These are phyloP conservation scores for Phytophthora kernoviae DNA, from an alignment of 352 stramenopile species.

Conservation along the genomic window DNA sequence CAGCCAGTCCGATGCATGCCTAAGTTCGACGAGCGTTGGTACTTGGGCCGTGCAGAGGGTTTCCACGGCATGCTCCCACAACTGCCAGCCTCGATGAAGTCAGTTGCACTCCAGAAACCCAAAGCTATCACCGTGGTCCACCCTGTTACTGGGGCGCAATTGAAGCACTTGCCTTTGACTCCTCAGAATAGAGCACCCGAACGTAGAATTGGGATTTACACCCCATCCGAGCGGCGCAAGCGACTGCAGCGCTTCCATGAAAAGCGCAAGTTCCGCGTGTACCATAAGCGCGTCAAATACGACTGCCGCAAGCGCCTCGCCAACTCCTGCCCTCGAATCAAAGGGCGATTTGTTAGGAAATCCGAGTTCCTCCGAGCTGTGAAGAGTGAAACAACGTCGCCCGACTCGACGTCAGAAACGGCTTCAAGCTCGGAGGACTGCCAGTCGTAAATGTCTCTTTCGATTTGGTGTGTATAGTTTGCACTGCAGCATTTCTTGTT, in stretches of 20 bases:
- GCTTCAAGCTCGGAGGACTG: slow-evolving; percentile 12
- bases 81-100: slow-evolving; percentile 6
- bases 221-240: slow-evolving; percentile 49
- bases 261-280: slow-evolving; percentile 77
- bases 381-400: slow-evolving; percentile 8
- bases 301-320: slow-evolving; percentile 70
- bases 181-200: slow-evolving; percentile 1
- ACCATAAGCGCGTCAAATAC: slow-evolving; percentile 78
- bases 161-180: slow-evolving; percentile 6
- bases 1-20: slow-evolving; percentile 5
- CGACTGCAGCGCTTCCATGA: slow-evolving; percentile 71
- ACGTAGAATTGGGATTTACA: slow-evolving; percentile 71
- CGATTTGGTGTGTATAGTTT: neutral
- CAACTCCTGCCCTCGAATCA: slow-evolving; percentile 68
- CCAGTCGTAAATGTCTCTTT: neutral
- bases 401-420: slow-evolving; percentile 7
- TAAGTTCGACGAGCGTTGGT: slow-evolving; percentile 14
- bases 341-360: slow-evolving; percentile 71
- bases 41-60: slow-evolving; percentile 7
- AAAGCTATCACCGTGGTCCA: slow-evolving; percentile 1
- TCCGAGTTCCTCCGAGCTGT: slow-evolving; percentile 23
- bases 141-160: neutral
- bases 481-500: neutral
- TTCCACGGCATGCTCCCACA: slow-evolving; percentile 28
- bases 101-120: slow-evolving; percentile 1